Evolutionary conservation across 2,329 filamentous ascomycete species (phyloP).

Genomic region (Fusarium sp.): DNA sequence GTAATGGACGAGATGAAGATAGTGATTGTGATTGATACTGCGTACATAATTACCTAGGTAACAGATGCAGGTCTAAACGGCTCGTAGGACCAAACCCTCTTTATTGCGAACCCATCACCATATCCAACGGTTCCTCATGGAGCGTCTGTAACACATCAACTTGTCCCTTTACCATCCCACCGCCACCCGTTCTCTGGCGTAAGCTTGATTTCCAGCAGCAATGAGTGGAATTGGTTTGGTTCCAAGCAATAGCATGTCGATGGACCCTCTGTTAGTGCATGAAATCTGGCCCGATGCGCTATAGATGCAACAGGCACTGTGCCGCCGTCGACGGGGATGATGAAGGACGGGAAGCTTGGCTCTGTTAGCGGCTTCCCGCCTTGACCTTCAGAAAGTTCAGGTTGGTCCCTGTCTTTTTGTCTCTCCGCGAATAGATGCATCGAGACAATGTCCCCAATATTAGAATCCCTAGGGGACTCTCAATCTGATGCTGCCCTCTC

Average conservation of each 20-base stretch:
- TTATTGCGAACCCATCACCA: not conserved
- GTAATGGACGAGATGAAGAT: not conserved
- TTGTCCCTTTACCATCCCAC: not conserved
- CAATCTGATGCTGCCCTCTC: constrained; percentile 1
- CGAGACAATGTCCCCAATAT: constrained; percentile 3
- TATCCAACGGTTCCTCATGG: not conserved
- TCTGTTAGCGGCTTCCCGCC: constrained; percentile 23
- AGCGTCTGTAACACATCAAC: not conserved
- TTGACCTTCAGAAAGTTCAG: not conserved
- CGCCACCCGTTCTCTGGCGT: constrained; percentile 4
- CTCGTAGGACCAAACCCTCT: not conserved
- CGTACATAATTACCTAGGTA: not conserved
- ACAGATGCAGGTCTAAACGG: not conserved
- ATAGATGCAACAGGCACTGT: constrained; percentile 34
- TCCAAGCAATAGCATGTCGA: not conserved
- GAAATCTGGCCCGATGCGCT: constrained; percentile 14
- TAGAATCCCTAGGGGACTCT: constrained; percentile 11
- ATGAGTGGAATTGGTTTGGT: not conserved
- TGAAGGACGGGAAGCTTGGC: constrained; percentile 24
- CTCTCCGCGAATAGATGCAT: not conserved
- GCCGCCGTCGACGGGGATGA: constrained; percentile 18
- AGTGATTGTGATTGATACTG: not conserved
- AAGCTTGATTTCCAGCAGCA: constrained; percentile 1
- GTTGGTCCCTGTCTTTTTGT: not conserved
- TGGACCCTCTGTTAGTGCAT: constrained; percentile 9